Evolutionary conservation across 2,329 filamentous ascomycete species (phyloP).

Genomic region (Penicillium sp.): DNA sequence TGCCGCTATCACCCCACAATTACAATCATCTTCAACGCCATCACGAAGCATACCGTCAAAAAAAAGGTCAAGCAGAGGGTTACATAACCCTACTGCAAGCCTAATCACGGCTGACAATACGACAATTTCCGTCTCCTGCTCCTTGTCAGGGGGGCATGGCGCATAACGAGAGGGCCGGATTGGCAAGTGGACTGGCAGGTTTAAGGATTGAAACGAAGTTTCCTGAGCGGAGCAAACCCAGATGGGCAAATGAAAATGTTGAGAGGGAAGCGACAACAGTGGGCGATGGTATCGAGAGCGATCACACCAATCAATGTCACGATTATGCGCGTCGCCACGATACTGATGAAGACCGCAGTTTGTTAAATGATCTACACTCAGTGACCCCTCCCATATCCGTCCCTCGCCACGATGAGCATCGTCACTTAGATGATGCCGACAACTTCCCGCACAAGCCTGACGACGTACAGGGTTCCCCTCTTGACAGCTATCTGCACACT

Average conservation of each 20-base stretch:
- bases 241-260: slow-evolving; percentile 21
- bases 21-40: slow-evolving; percentile 11
- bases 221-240: slow-evolving; percentile 18
- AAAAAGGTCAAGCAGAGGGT: slow-evolving; percentile 12
- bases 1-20: slow-evolving; percentile 18
- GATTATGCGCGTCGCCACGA: slow-evolving; percentile 28
- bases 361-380: slow-evolving; percentile 34
- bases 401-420: slow-evolving; percentile 33
- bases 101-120: slow-evolving; percentile 9
- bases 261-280: slow-evolving; percentile 20
- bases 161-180: slow-evolving; percentile 27
- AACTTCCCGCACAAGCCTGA: slow-evolving; percentile 33
- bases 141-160: slow-evolving; percentile 34
- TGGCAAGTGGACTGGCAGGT: slow-evolving; percentile 22
- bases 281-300: slow-evolving; percentile 33
- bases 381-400: slow-evolving; percentile 40
- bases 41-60: slow-evolving; percentile 7
- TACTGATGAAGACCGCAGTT: slow-evolving; percentile 35
- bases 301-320: slow-evolving; percentile 30
- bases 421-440: slow-evolving; percentile 20
- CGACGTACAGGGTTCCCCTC: slow-evolving; percentile 31
- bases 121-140: slow-evolving; percentile 13
- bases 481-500: slow-evolving; percentile 36
- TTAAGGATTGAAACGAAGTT: slow-evolving; percentile 37
- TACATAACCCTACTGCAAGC: slow-evolving; percentile 19